Evolutionary conservation across 306 rosid species (phyloP), one percentile per base, ranked within the genome.

Genomic region (Oemleria cerasiformis): DNA sequence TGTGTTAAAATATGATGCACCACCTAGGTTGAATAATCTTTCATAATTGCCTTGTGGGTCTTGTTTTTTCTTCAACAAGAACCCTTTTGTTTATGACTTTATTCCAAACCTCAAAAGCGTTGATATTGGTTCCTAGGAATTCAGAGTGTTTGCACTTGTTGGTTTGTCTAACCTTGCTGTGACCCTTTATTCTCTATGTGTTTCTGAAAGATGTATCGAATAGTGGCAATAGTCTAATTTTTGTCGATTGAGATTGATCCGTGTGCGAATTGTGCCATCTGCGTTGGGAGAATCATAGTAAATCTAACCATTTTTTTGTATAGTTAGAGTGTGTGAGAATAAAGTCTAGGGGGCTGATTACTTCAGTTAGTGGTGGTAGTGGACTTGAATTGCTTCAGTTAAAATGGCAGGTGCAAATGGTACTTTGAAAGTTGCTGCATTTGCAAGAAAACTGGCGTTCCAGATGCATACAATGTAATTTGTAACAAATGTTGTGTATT

Each of bases 331-430:
- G 41, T 13, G 68, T 14, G 48, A 8, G 39, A 39, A 40, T 55
- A 40, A 34, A 14, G 23, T 68, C 40, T 56, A 47, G 58, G 53
- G 42, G 23, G 70, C 23, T 48, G n/a, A 50, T 61, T 53, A 61
- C 53, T 54, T 36, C 51, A 55, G 67, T 71, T 38, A n/a, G 36
- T 63, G 58, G 70, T 42, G 69, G 19, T 54, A 36, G 41, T 75
- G 23, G 64, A 12, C 34, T 62, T 53, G 41, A 54, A 54, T 40
- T 47, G 65, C 34, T 67, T 3, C 30, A 0, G 16, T 63, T 41
- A 5, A 17, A 54, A 49, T 73, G 14, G 13, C 25, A 7, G 15
- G 62, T 12, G 16, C 7, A 7, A 38, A 14, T 23, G n/a, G 39
- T 63, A 54, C 20, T 11, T 50, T 65, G 10, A 14, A 41, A 65